Percentiles rank a stretch among this genome's conserved stretches.
Evolutionary conservation across 768 basidiomycete species (phyloP).

Genomic region (Hygrophorus russula): DNA sequence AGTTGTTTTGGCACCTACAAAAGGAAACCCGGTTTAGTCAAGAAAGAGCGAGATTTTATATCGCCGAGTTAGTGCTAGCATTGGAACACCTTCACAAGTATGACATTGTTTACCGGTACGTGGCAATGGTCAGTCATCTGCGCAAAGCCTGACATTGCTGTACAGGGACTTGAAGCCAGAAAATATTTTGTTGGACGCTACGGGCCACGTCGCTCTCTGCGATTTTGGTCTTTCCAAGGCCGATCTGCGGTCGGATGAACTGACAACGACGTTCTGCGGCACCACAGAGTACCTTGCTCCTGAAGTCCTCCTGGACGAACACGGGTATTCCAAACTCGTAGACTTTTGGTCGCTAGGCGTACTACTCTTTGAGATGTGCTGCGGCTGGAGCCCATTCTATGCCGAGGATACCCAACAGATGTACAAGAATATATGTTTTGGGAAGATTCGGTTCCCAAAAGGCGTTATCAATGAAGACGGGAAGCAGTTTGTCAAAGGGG

Average conservation of each 20-base stretch:
- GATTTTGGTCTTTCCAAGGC: constrained; percentile 98
- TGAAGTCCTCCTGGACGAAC: constrained; percentile 96
- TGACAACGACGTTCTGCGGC: constrained; percentile 99
- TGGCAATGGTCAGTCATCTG: constrained; percentile 17
- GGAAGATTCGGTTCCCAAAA: constrained; percentile 96
- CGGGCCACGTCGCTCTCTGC: constrained; percentile 95
- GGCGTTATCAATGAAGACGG: constrained; percentile 96
- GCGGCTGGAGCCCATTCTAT: constrained; percentile 99
- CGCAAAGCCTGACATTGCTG: not conserved
- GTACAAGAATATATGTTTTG: constrained; percentile 99
- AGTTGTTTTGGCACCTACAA: constrained; percentile 97
- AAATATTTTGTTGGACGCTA: constrained; percentile 96
- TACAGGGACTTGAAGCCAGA: constrained; percentile 91
- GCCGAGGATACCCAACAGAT: constrained; percentile 99
- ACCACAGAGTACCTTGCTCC: constrained; percentile 98
- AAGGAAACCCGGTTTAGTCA: constrained; percentile 90
- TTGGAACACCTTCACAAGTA: constrained; percentile 97
- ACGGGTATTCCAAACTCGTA: constrained; percentile 96
- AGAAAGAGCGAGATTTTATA: constrained; percentile 91
- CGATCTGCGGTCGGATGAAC: constrained; percentile 82
- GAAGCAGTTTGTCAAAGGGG: constrained; percentile 98
- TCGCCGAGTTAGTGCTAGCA: constrained; percentile 90
- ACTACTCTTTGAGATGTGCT: constrained; percentile 98
- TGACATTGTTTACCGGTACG: constrained; percentile 86
- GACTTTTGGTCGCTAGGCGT: constrained; percentile 98